Base-by-base conservation (phyloP, 176 grass and related monocot species). In the Oryza meridionalis region DNA sequence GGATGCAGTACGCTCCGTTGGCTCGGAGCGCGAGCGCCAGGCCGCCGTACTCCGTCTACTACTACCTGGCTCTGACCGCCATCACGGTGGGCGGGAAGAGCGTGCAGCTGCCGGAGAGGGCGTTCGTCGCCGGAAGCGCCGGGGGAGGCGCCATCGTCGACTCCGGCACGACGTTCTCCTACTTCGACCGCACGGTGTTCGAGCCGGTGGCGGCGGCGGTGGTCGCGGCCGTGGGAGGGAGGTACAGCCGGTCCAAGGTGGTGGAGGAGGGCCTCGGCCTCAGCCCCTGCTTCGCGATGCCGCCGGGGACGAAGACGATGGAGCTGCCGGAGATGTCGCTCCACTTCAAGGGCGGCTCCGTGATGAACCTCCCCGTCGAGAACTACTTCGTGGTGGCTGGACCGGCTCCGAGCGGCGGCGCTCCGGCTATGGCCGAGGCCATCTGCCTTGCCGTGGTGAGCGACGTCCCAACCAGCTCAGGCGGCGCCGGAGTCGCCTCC, bases 111-210 rank as follows among this genome's bases (percentile, higher is more conserved):
- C 95, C 86, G 27, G 2, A 38, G 42, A 77, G 72, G 13, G 84
- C 87, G 17, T 81, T 98, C 43, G 38, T 65, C 10, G 66, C 82
- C 16, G 71, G 21, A 1, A 43, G 66, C 0, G 45, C 7, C 2
- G 26, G 84, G 6, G 94, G 95, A 7, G 95, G 95, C 75, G 76
- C 91, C 33, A 98, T 98, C 85, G 38, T 98, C 14, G 95, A 98
- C 84, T 94, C 90, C 27, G 92, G 95, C 81, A 91, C 95, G 11
- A 98, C 95, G 7, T 98, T 98, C 88, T 78, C 82, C 3, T 98
- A 95, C 87, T 81, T 95, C 6, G 88, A 94, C 43, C 82, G 90
- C 6, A 62, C 81, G 21, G 89, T 88, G 81, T 95, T 98, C 70
- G 31, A 80, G 67, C 83, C 87, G 0, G 65, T 95, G 11, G 53